Conservation (phyloP, 257 asterid species). For the Solanum etuberosum region DNA sequence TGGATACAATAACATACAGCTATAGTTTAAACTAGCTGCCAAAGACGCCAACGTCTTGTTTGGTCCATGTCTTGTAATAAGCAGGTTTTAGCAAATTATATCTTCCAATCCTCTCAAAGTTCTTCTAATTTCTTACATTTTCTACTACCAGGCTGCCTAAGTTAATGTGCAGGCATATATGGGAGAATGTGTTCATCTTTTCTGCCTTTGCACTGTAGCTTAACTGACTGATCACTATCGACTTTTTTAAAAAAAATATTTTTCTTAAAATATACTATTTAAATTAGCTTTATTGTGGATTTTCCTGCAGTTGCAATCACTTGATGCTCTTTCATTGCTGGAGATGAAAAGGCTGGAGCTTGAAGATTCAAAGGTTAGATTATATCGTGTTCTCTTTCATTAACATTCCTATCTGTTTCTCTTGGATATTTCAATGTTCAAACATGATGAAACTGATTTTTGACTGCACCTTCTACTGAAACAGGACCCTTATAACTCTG, state of each 20-base stretch:
- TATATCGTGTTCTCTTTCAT: neutral
- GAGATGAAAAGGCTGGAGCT: slow-evolving; percentile 39
- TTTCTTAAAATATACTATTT: neutral
- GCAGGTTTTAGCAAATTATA: neutral
- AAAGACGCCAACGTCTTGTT: neutral
- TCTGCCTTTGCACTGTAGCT: neutral
- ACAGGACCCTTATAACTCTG: slow-evolving; percentile 25
- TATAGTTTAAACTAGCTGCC: neutral
- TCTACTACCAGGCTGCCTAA: neutral
- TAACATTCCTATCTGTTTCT: neutral
- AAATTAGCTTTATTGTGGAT: neutral
- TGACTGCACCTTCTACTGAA: neutral
- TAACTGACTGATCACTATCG: neutral
- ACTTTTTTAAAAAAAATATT: neutral
- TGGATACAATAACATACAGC: neutral
- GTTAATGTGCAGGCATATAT: neutral
- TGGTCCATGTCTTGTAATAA: neutral
- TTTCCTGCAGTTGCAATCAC: slow-evolving; percentile 64
- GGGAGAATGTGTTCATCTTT: neutral
- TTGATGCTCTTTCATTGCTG: slow-evolving; percentile 51
- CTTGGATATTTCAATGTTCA: neutral
- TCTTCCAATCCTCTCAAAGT: neutral
- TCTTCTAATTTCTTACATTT: neutral
- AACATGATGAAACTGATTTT: neutral
- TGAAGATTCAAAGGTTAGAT: slow-evolving; percentile 40